Percentiles rank a stretch among this genome's conserved stretches.
phyloP scores from a whole-genome alignment of 202 grass and related monocot genomes.

The Zizania palustris region DNA sequence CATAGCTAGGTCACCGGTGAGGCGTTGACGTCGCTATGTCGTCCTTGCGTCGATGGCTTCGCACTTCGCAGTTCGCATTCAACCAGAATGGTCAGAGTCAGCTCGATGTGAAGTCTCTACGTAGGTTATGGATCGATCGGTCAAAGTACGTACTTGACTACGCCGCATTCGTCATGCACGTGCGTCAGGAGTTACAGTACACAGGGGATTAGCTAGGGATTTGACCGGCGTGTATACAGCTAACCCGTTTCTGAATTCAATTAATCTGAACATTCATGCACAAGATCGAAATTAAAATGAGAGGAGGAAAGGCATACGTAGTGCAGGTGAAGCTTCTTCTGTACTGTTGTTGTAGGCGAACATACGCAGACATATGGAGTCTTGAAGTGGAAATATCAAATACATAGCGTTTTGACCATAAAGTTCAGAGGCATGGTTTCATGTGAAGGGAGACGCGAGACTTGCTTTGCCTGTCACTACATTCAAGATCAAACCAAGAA shows the following conservation, averaged over 20 bases:
- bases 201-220: too few species aligned
- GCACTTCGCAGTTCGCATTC: too few species aligned
- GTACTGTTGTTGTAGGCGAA: conserved; percentile 2
- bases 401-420: conserved; percentile 25
- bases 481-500: conserved; percentile 3
- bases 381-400: conserved; percentile 3
- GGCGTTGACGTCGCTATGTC: background rate
- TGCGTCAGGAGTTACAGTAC: too few species aligned
- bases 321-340: background rate
- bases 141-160: conserved; percentile 18
- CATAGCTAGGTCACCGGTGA: background rate
- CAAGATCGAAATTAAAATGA: background rate
- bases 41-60: background rate
- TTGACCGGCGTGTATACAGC: too few species aligned
- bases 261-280: background rate
- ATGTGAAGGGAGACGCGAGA: conserved; percentile 2
- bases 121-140: background rate
- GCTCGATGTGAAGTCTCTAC: background rate
- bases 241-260: too few species aligned
- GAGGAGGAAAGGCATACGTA: background rate
- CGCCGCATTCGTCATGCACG: background rate
- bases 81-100: conserved; percentile 38
- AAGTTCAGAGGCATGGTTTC: conserved; percentile 28
- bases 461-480: background rate
- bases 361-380: conserved; percentile 19